phyloP scores from a whole-genome alignment of 2,329 filamentous ascomycete species.

The Leptographium galeiforme region DNA sequence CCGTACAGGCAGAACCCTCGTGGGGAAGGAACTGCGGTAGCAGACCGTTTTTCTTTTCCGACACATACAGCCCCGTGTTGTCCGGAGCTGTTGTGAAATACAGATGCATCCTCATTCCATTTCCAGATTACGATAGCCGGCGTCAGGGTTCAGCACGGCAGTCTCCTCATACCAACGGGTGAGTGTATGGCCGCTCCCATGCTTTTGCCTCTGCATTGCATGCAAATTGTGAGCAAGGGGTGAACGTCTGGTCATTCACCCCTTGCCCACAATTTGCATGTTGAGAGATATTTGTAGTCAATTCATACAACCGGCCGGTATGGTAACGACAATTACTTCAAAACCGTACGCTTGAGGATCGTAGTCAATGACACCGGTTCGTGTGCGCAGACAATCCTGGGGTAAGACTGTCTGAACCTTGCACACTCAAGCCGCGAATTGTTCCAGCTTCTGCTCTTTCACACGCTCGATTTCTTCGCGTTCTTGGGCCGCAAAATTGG shows the following conservation, averaged over 20 bases:
- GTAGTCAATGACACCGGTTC: not conserved
- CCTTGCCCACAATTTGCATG: not conserved
- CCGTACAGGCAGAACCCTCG: too few relatives aligned
- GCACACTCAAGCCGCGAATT: not conserved
- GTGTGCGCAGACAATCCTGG: not conserved
- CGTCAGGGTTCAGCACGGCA: not conserved
- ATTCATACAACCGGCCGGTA: not conserved
- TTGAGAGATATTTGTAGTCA: not conserved
- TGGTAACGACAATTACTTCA: not conserved
- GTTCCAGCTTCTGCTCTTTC: not conserved
- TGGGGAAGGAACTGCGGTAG: too few relatives aligned
- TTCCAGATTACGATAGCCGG: not conserved
- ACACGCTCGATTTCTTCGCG: not conserved
- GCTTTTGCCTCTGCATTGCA: too few relatives aligned
- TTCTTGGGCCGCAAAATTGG: too few relatives aligned
- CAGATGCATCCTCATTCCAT: not conserved
- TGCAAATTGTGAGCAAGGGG: not conserved
- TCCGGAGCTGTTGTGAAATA: not conserved
- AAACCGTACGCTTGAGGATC: not conserved
- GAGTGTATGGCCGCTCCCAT: too few relatives aligned
- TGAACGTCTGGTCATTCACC: not conserved
- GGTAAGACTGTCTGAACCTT: not conserved
- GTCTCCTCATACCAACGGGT: too few relatives aligned
- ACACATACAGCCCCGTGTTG: too few relatives aligned
- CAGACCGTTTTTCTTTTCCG: too few relatives aligned